A percentile compares a stretch with the other conserved stretches of the same genome.
phyloP scores from a whole-genome alignment of 2,329 filamentous ascomycete genomes.

The Leptodontidium sp. region DNA sequence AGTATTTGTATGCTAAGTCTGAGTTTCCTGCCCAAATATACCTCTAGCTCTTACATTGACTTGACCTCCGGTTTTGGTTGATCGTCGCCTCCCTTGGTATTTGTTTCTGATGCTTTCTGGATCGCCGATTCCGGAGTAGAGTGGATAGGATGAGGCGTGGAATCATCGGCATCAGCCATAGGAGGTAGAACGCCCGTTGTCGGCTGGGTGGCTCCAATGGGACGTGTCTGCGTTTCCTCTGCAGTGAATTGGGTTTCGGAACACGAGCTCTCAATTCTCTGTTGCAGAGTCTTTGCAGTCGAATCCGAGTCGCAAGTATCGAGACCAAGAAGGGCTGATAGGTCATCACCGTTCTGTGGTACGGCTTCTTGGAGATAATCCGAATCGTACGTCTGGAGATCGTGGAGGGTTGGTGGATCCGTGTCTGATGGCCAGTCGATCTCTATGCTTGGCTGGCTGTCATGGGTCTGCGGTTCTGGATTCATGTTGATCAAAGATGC shows the following conservation, averaged over 20 bases:
- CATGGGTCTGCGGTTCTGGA: constrained; percentile 13
- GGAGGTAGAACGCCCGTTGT: neutral
- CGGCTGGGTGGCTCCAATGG: constrained; percentile 11
- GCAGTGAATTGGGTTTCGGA: constrained; percentile 9
- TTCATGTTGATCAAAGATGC: constrained; percentile 22
- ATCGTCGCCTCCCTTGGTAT: neutral
- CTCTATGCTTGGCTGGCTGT: constrained; percentile 14
- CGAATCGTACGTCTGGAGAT: constrained; percentile 10
- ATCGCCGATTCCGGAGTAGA: neutral
- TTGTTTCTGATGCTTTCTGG: constrained; percentile 9
- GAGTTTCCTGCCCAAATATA: too few relatives aligned
- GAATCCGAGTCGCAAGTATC: constrained; percentile 13
- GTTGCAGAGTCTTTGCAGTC: constrained; percentile 7
- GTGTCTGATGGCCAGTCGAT: constrained; percentile 11
- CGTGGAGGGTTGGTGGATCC: constrained; percentile 12
- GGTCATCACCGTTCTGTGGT: constrained; percentile 11
- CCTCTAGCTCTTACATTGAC: neutral
- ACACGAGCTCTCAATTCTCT: neutral
- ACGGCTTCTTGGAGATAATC: neutral
- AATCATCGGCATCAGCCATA: neutral
- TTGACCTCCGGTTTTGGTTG: neutral
- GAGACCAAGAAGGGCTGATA: constrained; percentile 8
- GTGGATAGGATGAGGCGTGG: neutral
- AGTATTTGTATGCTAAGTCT: constrained; percentile 5
- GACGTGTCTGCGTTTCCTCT: constrained; percentile 1